A percentile compares a stretch with the other conserved stretches of the same genome.
Evolutionary conservation across 2,329 filamentous ascomycete species (phyloP).

Genomic region (Orbilia oligospora): DNA sequence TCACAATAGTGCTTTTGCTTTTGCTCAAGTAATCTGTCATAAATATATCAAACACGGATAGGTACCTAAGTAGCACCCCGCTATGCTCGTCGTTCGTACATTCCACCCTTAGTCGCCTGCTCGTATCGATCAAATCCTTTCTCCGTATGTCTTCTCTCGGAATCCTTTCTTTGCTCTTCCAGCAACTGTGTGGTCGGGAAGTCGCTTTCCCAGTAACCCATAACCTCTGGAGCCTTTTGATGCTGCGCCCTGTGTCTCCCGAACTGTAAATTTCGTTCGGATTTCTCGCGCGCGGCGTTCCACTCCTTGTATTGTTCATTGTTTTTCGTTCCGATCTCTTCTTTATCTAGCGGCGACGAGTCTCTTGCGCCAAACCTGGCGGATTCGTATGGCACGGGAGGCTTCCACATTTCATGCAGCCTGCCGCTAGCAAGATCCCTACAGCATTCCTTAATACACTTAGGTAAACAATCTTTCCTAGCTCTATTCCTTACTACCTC

Average conservation of each 20-base stretch:
- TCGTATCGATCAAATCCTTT: slow-evolving; percentile 80
- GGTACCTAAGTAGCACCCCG: neutral
- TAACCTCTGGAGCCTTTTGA: slow-evolving; percentile 79
- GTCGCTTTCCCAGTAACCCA: slow-evolving; percentile 90
- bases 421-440: slow-evolving; percentile 61
- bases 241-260: slow-evolving; percentile 84
- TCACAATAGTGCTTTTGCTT: neutral
- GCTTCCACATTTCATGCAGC: slow-evolving; percentile 57
- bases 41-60: neutral
- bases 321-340: slow-evolving; percentile 73
- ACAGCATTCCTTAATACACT: slow-evolving; percentile 81
- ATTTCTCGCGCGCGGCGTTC: slow-evolving; percentile 78
- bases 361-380: slow-evolving; percentile 39
- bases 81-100: slow-evolving; percentile 34
- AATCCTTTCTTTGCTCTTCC: slow-evolving; percentile 76
- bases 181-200: slow-evolving; percentile 91
- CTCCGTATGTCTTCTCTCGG: slow-evolving; percentile 75
- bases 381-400: slow-evolving; percentile 55
- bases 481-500: slow-evolving; percentile 81
- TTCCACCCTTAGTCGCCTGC: slow-evolving; percentile 81
- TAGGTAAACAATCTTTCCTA: slow-evolving; percentile 78
- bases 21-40: neutral
- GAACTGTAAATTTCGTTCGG: slow-evolving; percentile 72
- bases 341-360: slow-evolving; percentile 36
- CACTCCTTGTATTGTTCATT: slow-evolving; percentile 66